A percentile compares a stretch with the other conserved stretches of the same genome.
Conservation (phyloP, 2,329 filamentous ascomycete species). For the Clarireedia monteithiana region DNA sequence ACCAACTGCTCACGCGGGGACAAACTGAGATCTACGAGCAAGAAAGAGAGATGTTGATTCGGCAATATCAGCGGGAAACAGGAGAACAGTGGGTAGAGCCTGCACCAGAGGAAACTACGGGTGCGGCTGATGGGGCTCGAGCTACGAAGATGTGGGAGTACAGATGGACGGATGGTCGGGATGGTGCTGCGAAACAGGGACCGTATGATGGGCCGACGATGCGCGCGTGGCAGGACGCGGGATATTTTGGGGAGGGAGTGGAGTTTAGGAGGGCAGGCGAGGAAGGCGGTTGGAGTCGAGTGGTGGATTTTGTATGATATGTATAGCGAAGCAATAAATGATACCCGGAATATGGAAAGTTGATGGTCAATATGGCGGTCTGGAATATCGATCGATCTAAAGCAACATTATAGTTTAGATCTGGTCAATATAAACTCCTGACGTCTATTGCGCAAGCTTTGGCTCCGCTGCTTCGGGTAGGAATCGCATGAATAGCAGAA, state of each 20-base stretch:
- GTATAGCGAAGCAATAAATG: not conserved
- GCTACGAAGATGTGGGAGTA: slow-evolving; percentile 69
- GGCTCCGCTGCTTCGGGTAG: no score
- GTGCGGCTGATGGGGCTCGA: slow-evolving; percentile 17
- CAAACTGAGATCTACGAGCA: slow-evolving; percentile 87
- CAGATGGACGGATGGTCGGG: slow-evolving; percentile 81
- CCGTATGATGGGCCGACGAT: slow-evolving; percentile 82
- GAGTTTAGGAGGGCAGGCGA: slow-evolving; percentile 61
- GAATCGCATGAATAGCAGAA: no score
- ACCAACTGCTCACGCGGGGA: slow-evolving; percentile 75
- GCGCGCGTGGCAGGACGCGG: slow-evolving; percentile 83
- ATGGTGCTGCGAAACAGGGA: slow-evolving; percentile 71
- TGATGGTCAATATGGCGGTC: not conserved
- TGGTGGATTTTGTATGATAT: slow-evolving; percentile 29
- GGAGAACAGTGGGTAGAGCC: slow-evolving; percentile 74
- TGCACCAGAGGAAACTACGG: slow-evolving; percentile 29
- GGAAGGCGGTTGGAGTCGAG: slow-evolving; percentile 33
- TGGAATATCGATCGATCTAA: no score
- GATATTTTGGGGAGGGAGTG: slow-evolving; percentile 87
- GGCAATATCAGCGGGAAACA: slow-evolving; percentile 77
- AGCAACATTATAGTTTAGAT: no score
- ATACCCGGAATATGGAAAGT: not conserved
- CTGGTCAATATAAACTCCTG: not conserved
- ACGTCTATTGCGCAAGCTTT: not conserved
- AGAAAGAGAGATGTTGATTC: slow-evolving; percentile 73